Percentiles rank a stretch among this genome's conserved stretches.
Conservation (phyloP, 257 asterid species). For the Anisodus acutangulus region DNA sequence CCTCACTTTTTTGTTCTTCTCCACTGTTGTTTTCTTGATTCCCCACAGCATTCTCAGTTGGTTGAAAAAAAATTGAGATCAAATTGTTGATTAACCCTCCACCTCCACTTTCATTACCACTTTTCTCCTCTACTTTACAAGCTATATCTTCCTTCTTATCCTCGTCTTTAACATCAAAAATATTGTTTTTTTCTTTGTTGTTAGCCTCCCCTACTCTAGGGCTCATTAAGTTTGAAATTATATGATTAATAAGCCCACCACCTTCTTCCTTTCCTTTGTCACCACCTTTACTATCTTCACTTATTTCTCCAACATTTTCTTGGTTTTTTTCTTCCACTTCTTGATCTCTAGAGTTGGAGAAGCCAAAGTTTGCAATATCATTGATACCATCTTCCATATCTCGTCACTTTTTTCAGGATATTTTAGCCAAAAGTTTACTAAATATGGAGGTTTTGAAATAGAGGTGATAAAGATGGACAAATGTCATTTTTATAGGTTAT, state of each 20-base stretch:
- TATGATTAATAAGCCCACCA: slow-evolving; percentile 51
- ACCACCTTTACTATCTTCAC: neutral
- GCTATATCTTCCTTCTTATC: neutral
- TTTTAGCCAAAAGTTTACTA: neutral
- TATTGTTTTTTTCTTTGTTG: neutral
- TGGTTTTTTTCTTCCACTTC: slow-evolving; percentile 9
- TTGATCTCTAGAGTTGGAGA: slow-evolving; percentile 28
- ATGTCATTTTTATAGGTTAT: neutral
- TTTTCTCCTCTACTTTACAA: slow-evolving; percentile 21
- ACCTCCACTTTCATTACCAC: slow-evolving; percentile 2
- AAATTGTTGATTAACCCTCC: slow-evolving; percentile 51
- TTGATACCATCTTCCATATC: slow-evolving; percentile 50
- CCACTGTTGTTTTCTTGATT: neutral
- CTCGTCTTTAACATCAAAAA: neutral
- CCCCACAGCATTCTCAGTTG: slow-evolving; percentile 29
- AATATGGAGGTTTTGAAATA: neutral
- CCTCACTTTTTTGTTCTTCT: neutral
- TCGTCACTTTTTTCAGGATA: neutral
- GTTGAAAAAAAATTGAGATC: slow-evolving; percentile 50
- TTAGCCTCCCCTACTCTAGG: slow-evolving; percentile 11
- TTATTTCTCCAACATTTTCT: slow-evolving; percentile 29
- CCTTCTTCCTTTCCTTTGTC: slow-evolving; percentile 33
- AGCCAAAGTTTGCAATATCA: slow-evolving; percentile 45
- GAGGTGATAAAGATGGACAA: neutral
- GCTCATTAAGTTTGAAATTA: slow-evolving; percentile 47